Base-by-base conservation (phyloP, 2,329 filamentous ascomycete genomes). In the Pseudogymnoascus sp. region DNA sequence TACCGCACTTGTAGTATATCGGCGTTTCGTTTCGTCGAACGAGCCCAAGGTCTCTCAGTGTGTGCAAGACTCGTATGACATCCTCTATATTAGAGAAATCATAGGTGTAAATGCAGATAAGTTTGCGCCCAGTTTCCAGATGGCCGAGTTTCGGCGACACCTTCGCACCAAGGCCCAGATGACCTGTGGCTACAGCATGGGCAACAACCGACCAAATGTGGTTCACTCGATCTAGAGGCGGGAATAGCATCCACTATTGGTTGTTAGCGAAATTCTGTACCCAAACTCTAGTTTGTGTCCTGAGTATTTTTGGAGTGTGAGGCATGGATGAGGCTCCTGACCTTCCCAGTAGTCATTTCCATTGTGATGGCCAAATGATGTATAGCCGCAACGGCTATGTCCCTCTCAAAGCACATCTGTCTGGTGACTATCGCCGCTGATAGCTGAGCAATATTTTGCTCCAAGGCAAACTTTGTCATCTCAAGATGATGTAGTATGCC, bases 91-190 rank as follows among this genome's bases (percentile, higher is more conserved):
- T 86, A 28, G 77, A 77, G 71, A 92, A 95, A 72, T 96, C 85
- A 43, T 79, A 77, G 4, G 90, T 96, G 73, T 96, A 96, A 6
- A 96, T 78, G 67, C 89, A 93, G 25, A 96, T 85, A 43, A 95
- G 75, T 18, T 85, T 80, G 18, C 77, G 75, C 46, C 75, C 79
- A 23, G 75, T 70, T 0, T 74, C 73, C 5, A 66, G 73, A 67
- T 75, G 76, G 8, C 81, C 73, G 8, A n/a, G 25, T 56, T 79
- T 77, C 1, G 88, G 84, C 0, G 87, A 84, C 11, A 93, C 88
- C 75, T 95, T 96, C 8, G 90, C 88, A 1, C 78, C 81, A 40
- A 85, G 82, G 0, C 91, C 91, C 1, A 96, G 81, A 66, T 88
- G 82, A 64, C 88, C 87, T 31, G 84, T 82, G 11, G 84, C 82